Base-by-base conservation (phyloP, 176 grass and related monocot genomes). In the Metroxylon sagu region DNA sequence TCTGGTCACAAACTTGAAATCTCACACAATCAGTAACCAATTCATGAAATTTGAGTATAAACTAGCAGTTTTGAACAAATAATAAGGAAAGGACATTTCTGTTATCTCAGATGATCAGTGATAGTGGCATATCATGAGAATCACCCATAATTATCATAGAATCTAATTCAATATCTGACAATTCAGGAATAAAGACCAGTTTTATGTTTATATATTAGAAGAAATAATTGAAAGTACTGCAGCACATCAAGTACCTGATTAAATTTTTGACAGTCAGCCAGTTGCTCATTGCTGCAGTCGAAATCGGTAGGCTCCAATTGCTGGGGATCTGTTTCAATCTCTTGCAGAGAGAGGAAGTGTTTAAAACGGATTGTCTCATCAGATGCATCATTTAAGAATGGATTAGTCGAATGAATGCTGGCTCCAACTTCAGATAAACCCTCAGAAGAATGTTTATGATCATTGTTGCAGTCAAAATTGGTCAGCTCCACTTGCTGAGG, bases 381-480 rank as follows among this genome's bases (percentile, higher is more conserved):
- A 29, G 65, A 65, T 54, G 29, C 21, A 75, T 56, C 2, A 5
- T n/a, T 6, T 6, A 48, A 53, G 18, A 60, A 68, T 2, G 35
- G 52, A 56, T 50, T 29, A 66, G 19, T 25, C 50, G 6, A 57
- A 51, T 61, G 35, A 43, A 3, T 52, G 5, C 56, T 58, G 28
- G 5, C 60, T 82, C 70, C 61, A 71, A 66, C 43, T 66, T 66
- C 69, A 61, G 18, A 56, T 25, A 16, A 23, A 70, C 74, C 60
- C 54, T n/a, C 26, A 53, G 6, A 61, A 73, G 54, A 69, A 60
- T 66, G 52, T 0, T 66, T 65, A 39, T 72, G 72, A 52, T 2
- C 56, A 30, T 4, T 52, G 57, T 69, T 49, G 7, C 17, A 49
- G 57, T 78, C 65, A 21, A 66, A 26, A 59, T 43, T 43, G 35